Conservation (phyloP, 2,329 filamentous ascomycete species). For the Phialophora verrucosa region DNA sequence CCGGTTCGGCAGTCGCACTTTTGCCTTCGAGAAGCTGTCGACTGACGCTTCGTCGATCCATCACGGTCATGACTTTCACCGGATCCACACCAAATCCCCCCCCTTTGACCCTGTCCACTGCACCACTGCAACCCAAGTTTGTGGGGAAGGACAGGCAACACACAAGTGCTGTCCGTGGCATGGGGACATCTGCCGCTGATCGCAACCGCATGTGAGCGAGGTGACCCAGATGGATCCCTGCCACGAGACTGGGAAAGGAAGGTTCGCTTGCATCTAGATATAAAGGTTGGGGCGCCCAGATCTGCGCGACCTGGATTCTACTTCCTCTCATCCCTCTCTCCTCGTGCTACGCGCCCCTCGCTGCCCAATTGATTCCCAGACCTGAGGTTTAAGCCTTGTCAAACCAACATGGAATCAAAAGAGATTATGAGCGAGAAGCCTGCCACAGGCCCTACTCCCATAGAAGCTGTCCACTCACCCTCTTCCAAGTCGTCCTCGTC, state of each 20-base stretch:
- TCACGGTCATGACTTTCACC: constrained; percentile 1
- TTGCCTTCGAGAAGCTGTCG: constrained; percentile 1
- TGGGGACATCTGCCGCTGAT: constrained; percentile 2
- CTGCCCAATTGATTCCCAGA: not conserved
- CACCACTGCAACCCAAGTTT: not conserved
- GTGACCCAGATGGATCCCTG: constrained; percentile 6
- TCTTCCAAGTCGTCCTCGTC: constrained; percentile 12
- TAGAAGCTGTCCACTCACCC: constrained; percentile 8
- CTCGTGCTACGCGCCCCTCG: not conserved
- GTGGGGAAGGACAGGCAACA: not conserved
- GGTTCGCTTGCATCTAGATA: constrained; percentile 2
- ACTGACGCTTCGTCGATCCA: not conserved
- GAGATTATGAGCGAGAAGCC: constrained; percentile 23
- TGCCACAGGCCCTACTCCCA: constrained; percentile 7
- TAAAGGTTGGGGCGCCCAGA: not conserved
- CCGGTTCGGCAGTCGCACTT: constrained; percentile 19
- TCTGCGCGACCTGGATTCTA: not conserved
- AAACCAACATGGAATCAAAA: constrained; percentile 17
- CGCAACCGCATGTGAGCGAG: not conserved
- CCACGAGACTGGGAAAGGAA: constrained; percentile 2
- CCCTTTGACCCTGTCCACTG: not conserved
- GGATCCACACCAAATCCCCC: not conserved
- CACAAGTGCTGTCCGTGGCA: not conserved
- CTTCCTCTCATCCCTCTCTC: constrained; percentile 3
- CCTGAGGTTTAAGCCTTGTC: not conserved